Conservation (phyloP, 2,329 filamentous ascomycete genomes). For the Teratosphaeriaceae sp. region DNA sequence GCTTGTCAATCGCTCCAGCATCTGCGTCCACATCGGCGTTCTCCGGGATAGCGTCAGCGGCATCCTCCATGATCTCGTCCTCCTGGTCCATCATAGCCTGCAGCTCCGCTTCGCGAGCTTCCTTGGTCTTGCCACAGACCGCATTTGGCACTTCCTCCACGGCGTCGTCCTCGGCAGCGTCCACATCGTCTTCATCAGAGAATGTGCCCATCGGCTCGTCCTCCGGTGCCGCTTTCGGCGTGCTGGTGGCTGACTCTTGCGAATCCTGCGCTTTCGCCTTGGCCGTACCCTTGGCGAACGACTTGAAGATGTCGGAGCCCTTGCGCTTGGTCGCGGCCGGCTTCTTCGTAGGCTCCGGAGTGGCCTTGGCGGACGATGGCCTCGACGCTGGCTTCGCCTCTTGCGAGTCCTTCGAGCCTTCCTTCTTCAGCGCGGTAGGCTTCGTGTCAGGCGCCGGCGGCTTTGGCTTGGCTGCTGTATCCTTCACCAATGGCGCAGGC, state of each 20-base stretch:
- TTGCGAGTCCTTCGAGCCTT: slow-evolving; percentile 9
- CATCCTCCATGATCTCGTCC: slow-evolving; percentile 24
- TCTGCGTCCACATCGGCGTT: slow-evolving; percentile 29
- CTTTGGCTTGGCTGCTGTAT: slow-evolving; percentile 15
- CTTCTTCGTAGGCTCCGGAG: slow-evolving; percentile 30
- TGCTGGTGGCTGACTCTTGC: slow-evolving; percentile 32
- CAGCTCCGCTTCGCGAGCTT: slow-evolving; percentile 60
- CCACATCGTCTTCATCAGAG: slow-evolving; percentile 40
- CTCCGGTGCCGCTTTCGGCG: slow-evolving; percentile 25
- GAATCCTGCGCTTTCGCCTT: slow-evolving; percentile 43
- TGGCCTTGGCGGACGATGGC: slow-evolving; percentile 15
- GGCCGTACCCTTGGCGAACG: slow-evolving; percentile 59
- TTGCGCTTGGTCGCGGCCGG: slow-evolving; percentile 46
- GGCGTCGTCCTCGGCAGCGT: slow-evolving; percentile 51
- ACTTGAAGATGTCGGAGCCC: slow-evolving; percentile 64
- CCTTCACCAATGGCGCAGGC: slow-evolving; percentile 22
- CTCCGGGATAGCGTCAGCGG: slow-evolving; percentile 13
- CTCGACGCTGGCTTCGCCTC: slow-evolving; percentile 15
- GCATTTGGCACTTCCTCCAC: slow-evolving; percentile 40
- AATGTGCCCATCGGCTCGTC: slow-evolving; percentile 28
- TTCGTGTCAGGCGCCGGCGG: slow-evolving; percentile 12
- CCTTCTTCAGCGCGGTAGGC: slow-evolving; percentile 19
- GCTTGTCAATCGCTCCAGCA: slow-evolving; percentile 55
- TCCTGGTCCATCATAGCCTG: slow-evolving; percentile 70
- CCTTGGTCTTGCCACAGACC: slow-evolving; percentile 38